These are phyloP conservation scores for Kuraishia molischiana DNA, from an alignment of 805 yeast species.

Conservation along the genomic window DNA sequence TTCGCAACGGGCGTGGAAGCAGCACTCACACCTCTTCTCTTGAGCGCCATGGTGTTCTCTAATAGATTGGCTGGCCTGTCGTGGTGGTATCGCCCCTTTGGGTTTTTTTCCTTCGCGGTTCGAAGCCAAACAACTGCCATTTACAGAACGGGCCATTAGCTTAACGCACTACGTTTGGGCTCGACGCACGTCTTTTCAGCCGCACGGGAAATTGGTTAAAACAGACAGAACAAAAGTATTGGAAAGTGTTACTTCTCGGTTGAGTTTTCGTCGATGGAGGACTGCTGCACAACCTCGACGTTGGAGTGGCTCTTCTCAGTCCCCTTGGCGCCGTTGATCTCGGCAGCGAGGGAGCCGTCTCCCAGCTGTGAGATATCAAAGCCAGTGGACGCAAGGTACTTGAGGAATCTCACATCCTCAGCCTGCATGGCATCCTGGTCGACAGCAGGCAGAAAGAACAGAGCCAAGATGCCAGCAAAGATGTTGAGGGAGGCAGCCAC, in stretches of 20 bases:
- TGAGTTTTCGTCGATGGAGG: too few relatives aligned
- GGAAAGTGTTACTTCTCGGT: too few relatives aligned
- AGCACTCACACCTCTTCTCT: not conserved
- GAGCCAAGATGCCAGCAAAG: constrained; percentile 57
- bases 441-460: constrained; percentile 69
- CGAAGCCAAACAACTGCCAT: too few relatives aligned
- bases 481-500: constrained; percentile 71
- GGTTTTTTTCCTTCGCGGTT: too few relatives aligned
- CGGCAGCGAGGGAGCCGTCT: constrained; percentile 9
- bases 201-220: too few relatives aligned
- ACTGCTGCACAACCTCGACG: constrained; percentile 1
- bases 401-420: constrained; percentile 67
- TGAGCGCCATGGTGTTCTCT: not conserved
- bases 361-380: constrained; percentile 59
- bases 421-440: constrained; percentile 74
- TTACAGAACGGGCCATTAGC: too few relatives aligned
- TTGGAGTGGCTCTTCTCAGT: constrained; percentile 31
- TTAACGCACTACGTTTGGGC: too few relatives aligned
- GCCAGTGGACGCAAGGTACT: constrained; percentile 57
- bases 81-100: too few relatives aligned
- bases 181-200: too few relatives aligned
- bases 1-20: not conserved
- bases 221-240: too few relatives aligned
- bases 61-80: too few relatives aligned
- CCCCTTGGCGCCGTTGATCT: constrained; percentile 67